Evolutionary conservation across 2,329 filamentous ascomycete species (phyloP).

Genomic region (Botrytis pseudocinerea): DNA sequence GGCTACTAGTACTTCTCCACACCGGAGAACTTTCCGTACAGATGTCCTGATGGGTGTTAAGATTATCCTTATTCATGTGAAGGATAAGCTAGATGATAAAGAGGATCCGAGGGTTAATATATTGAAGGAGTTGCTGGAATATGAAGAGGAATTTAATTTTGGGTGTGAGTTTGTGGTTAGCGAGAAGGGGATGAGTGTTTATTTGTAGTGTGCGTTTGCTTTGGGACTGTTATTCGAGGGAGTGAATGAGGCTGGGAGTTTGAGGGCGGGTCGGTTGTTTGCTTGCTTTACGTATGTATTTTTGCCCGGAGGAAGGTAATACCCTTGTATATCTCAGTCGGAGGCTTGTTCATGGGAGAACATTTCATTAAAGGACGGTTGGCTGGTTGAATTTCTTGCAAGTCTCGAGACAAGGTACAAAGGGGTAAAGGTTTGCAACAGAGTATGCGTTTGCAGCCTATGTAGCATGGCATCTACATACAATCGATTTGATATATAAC

Average conservation of each 20-base stretch:
- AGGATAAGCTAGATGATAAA: constrained; percentile 78
- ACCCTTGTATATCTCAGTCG: neutral
- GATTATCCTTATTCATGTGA: constrained; percentile 90
- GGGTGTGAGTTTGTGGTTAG: constrained; percentile 76
- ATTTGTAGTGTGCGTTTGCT: neutral
- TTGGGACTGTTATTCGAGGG: neutral
- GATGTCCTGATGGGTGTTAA: constrained; percentile 65
- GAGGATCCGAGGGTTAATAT: constrained; percentile 66
- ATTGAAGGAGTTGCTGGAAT: constrained; percentile 63
- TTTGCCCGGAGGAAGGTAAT: neutral
- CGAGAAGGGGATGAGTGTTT: constrained; percentile 13
- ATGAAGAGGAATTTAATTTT: constrained; percentile 57
- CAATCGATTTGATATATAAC: neutral
- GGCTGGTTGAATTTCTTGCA: neutral
- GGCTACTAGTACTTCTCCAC: too few species aligned
- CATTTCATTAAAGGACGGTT: neutral
- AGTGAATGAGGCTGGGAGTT: neutral
- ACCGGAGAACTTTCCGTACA: neutral
- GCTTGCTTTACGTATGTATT: neutral
- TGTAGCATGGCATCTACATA: neutral
- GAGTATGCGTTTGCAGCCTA: neutral
- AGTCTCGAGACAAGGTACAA: constrained; percentile 10
- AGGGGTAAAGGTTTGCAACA: neutral
- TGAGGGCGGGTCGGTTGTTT: neutral
- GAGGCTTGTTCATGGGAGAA: neutral